A percentile compares a stretch with the other conserved stretches of the same genome.
Evolutionary conservation across 306 rosid species (phyloP).

Genomic region (Trifolium pratense): DNA sequence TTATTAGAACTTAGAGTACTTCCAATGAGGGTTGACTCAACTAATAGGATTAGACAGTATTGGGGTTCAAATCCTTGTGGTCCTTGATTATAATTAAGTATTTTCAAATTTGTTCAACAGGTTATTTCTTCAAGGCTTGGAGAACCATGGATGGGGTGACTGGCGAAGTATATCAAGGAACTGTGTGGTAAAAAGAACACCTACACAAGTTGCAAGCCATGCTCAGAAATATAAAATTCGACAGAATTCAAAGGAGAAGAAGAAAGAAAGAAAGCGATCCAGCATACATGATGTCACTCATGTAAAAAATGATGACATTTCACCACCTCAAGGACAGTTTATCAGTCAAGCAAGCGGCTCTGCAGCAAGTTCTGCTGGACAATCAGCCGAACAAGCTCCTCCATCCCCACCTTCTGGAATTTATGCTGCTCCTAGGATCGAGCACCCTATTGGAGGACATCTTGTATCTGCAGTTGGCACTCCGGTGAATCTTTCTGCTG

Average conservation of each 20-base stretch:
- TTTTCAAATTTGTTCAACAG: conserved; percentile 46
- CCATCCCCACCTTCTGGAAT: conserved; percentile 58
- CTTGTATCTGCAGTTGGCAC: conserved; percentile 69
- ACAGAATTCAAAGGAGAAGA: conserved; percentile 68
- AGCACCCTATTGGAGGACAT: conserved; percentile 61
- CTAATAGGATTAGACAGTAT: background rate
- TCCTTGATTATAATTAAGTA: background rate
- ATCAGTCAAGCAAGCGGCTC: conserved; percentile 72
- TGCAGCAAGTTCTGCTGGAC: conserved; percentile 50
- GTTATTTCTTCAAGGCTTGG: conserved; percentile 85
- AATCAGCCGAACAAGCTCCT: conserved; percentile 34
- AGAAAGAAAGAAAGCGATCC: conserved; percentile 81
- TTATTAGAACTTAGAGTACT: background rate
- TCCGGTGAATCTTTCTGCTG: conserved; percentile 50
- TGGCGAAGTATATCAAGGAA: conserved; percentile 93
- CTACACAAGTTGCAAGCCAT: conserved; percentile 95
- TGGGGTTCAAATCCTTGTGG: conserved; percentile 6
- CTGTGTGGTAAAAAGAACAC: conserved; percentile 85
- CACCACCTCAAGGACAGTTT: conserved; percentile 69
- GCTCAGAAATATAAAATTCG: conserved; percentile 90
- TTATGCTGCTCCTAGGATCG: conserved; percentile 62
- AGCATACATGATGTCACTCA: conserved; percentile 90
- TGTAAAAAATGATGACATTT: conserved; percentile 64
- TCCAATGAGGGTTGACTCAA: conserved; percentile 9
- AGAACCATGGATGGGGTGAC: conserved; percentile 85